Evolutionary conservation across 345 rosid species (phyloP), one percentile per base, ranked within the genome.

Genomic region (Lepidium aucheri): DNA sequence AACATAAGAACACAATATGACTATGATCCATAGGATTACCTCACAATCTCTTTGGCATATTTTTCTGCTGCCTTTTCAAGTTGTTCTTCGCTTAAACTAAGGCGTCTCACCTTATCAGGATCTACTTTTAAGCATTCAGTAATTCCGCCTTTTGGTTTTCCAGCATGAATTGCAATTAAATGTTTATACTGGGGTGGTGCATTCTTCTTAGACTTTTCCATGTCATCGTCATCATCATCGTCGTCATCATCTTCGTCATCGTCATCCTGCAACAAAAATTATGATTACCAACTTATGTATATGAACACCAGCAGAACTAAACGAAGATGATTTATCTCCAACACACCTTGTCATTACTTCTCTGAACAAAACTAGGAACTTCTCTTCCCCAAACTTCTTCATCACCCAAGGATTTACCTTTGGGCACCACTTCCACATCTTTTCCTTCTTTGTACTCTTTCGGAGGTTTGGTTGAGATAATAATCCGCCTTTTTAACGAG

Each of bases 381-480:
- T 90, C 97, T 80, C 68, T 85, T 10, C 97, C 95, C 97, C 91
- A 90, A 63, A 82, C 84, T 74, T 78, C 89, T 69, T 85, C 91
- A 67, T 81, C 86, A 44, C 75, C 80, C 51, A 77, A 22, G 59
- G 54, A 45, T 52, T 74, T 78, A 59, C 83, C 81, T 74, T 78
- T 87, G 60, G 56, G 68, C 55, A 32, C 68, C 57, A 9, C 56
- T 3, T 67, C 77, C 62, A 34, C 77, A 45, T 67, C 73, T 45
- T 59, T 67, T 14, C 35, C 68, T 33, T 73, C 73, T 52, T 73
- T 73, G 76, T 90, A 90, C 76, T 87, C 90, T 66, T 85, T 90
- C 13, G 97, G 97, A 3, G 92, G 97, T 73, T 90, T 90, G 20
- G 97, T 90, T 67, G 97, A 90, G 76, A 90, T 79, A 45, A 90